Percentiles rank a stretch among this genome's conserved stretches.
Conservation (phyloP, 2,329 filamentous ascomycete genomes). For the Cladobotryum protrusum region DNA sequence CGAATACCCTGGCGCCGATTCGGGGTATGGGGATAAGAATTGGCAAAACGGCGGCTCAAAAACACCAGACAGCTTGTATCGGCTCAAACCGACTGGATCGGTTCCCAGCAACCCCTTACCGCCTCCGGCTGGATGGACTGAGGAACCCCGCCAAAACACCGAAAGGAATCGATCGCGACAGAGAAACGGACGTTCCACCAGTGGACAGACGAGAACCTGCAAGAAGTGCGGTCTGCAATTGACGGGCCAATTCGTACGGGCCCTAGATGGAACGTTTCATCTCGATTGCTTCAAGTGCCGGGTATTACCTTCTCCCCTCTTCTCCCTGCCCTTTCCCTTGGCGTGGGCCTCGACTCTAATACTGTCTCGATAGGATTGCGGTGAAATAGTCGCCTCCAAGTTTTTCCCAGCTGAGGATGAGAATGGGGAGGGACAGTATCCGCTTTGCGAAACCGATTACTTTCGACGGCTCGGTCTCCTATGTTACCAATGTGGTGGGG, state of each 20-base stretch:
- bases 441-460: conserved; percentile 96
- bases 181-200: conserved; percentile 48
- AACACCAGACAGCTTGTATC: conserved; percentile 32
- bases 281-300: conserved; percentile 96
- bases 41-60: conserved; percentile 33
- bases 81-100: conserved; percentile 29
- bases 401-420: conserved; percentile 97
- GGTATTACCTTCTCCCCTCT: conserved; percentile 45
- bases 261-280: conserved; percentile 89
- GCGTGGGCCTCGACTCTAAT: conserved; percentile 14
- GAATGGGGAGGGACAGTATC: conserved; percentile 78
- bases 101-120: conserved; percentile 27
- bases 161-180: conserved; percentile 54
- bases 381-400: conserved; percentile 94
- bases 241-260: conserved; percentile 93
- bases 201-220: conserved; percentile 59
- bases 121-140: conserved; percentile 26
- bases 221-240: conserved; percentile 85
- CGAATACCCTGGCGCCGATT: conserved; percentile 24
- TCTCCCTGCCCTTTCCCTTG: conserved; percentile 5
- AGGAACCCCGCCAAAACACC: conserved; percentile 46
- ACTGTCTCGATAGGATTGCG: conserved; percentile 66
- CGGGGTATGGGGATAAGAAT: conserved; percentile 27
- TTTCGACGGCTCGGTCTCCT: conserved; percentile 87
- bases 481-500: conserved; percentile 87